Base-by-base conservation (phyloP, 179 eudicot genomes). In the Silene coronaria region DNA sequence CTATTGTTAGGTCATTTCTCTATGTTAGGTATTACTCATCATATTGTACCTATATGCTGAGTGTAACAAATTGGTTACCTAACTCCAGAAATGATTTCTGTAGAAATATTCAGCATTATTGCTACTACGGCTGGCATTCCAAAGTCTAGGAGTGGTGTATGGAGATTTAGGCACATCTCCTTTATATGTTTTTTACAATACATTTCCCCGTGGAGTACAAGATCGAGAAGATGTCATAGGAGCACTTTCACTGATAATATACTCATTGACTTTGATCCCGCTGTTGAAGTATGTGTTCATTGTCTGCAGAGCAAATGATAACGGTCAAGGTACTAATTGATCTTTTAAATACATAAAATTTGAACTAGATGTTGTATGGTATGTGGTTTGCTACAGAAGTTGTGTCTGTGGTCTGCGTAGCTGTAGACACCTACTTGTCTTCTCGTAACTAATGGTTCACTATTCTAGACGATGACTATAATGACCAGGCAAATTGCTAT, bases 131-230 rank as follows among this genome's bases (percentile, higher is more conserved):
- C 88, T 95, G 69, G 90, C 99, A 42, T 95, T 88, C 79, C 99
- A 95, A 83, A 92, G 99, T 82, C 92, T 95, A 77, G 99, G 99
- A 63, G 97, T 95, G 74, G 99, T 95, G 62, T 95, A 89, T 78
- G 99, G 99, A 61, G 99, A 95, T 84, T 84, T 95, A 83, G 99
- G 99, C 69, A 95, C 99, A 57, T 95, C 99, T 78, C 99, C 99
- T 1, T 86, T 95, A 77, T 95, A 95, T 91, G 99, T 95, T 66
- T 95, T 95, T 81, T 90, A 87, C 86, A 95, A 92, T 82, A 91
- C 96, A 70, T 95, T 95, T 76, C 97, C 97, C 28, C 89, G 67
- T 71, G 95, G 88, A 74, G 85, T 95, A 53, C 59, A 70, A 13
- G 87, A 95, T 76, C 80, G 84, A 12, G 97, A 95, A 81, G 97